Conservation (phyloP, 1,139 yeast species). For the Torulaspora pretoriensis region DNA sequence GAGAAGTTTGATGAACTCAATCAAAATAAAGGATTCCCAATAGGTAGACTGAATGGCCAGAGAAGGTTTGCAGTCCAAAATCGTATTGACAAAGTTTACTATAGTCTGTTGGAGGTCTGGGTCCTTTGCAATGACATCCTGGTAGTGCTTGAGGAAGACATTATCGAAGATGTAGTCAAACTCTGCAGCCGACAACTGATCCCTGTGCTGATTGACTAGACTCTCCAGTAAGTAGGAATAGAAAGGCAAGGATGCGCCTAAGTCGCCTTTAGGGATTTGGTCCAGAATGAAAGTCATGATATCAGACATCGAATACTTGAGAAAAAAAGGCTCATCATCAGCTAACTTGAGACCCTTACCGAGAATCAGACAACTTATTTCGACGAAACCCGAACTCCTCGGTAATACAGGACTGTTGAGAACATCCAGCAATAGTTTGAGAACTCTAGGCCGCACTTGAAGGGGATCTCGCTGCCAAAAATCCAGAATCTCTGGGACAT, state of each 20-base stretch:
- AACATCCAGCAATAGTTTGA: slow-evolving; percentile 33
- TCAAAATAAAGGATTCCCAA: slow-evolving; percentile 40
- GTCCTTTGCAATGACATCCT: slow-evolving; percentile 32
- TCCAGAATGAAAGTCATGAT: slow-evolving; percentile 28
- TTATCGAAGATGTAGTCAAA: slow-evolving; percentile 31
- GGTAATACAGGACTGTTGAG: slow-evolving; percentile 22
- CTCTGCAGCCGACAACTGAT: slow-evolving; percentile 24
- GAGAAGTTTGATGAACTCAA: slow-evolving; percentile 43
- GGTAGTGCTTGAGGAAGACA: slow-evolving; percentile 26
- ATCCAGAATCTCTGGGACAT: slow-evolving; percentile 32
- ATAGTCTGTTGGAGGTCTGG: slow-evolving; percentile 45
- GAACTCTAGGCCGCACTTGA: slow-evolving; percentile 37
- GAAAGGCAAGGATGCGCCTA: slow-evolving; percentile 29
- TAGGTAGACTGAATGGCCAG: slow-evolving; percentile 41
- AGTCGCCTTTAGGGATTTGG: slow-evolving; percentile 21
- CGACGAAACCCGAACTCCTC: slow-evolving; percentile 30
- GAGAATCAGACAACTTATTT: slow-evolving; percentile 31
- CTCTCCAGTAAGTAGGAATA: slow-evolving; percentile 31
- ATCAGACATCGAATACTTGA: slow-evolving; percentile 29
- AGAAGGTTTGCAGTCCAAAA: slow-evolving; percentile 50
- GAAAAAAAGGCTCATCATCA: slow-evolving; percentile 32
- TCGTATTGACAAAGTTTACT: slow-evolving; percentile 51
- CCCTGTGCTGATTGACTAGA: slow-evolving; percentile 24
- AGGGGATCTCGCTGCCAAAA: slow-evolving; percentile 41
- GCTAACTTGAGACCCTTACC: slow-evolving; percentile 31